Percentiles rank a stretch among this genome's conserved stretches.
These are phyloP conservation scores for Kokia cookei DNA, from an alignment of 441 rosid genomes.

Conservation along the genomic window DNA sequence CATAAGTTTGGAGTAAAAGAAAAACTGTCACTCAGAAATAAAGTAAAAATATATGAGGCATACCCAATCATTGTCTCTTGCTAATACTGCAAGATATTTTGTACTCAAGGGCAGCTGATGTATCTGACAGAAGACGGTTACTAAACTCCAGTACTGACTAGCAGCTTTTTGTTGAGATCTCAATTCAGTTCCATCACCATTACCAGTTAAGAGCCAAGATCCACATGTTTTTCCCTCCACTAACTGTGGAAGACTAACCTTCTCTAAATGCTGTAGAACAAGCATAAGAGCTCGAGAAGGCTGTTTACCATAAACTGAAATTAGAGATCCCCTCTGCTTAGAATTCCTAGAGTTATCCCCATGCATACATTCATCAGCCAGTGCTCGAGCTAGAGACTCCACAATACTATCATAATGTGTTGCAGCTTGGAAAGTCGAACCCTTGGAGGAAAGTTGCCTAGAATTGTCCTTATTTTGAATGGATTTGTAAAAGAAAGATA, in stretches of 20 bases:
- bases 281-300: constrained; percentile 67
- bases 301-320: constrained; percentile 28
- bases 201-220: constrained; percentile 85
- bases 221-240: constrained; percentile 84
- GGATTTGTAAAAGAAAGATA: constrained; percentile 70
- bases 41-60: constrained; percentile 21
- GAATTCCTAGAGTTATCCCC: constrained; percentile 36
- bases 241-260: constrained; percentile 78
- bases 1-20: constrained; percentile 19
- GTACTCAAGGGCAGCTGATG: constrained; percentile 93
- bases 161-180: constrained; percentile 88
- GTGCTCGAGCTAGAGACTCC: constrained; percentile 83
- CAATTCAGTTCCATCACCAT: constrained; percentile 84
- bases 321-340: constrained; percentile 39
- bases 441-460: constrained; percentile 49
- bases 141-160: constrained; percentile 92
- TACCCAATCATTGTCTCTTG: constrained; percentile 99
- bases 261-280: constrained; percentile 90
- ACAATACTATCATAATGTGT: constrained; percentile 59
- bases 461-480: constrained; percentile 39
- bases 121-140: constrained; percentile 85
- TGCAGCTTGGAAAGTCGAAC: constrained; percentile 52
- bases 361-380: constrained; percentile 81
- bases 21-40: constrained; percentile 4
- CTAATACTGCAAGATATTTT: constrained; percentile 87